A percentile compares a stretch with the other conserved stretches of the same genome.
phyloP scores from a whole-genome alignment of 345 rosid genomes.

The Citropsis articulata region DNA sequence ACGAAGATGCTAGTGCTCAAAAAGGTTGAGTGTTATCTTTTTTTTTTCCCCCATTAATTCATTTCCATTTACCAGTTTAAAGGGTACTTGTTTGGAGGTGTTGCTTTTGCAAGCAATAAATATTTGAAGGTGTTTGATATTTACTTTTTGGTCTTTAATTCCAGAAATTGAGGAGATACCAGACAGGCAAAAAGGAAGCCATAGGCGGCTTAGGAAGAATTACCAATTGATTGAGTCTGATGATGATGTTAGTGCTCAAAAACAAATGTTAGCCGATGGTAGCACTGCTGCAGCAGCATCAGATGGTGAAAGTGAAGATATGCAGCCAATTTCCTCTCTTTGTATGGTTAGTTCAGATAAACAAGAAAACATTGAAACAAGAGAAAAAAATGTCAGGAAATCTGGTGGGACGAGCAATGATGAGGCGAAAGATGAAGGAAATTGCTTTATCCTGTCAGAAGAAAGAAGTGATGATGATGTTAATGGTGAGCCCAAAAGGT shows the following conservation, averaged over 20 bases:
- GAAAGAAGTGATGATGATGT: not conserved
- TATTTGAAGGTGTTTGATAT: too few species aligned
- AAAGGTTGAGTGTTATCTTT: not conserved
- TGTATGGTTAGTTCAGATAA: conserved; percentile 19
- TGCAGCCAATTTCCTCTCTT: conserved; percentile 23
- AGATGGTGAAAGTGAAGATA: conserved; percentile 34
- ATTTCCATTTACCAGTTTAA: too few species aligned
- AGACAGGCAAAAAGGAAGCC: conserved; percentile 7
- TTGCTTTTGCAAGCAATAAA: too few species aligned
- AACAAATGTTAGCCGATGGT: conserved; percentile 10
- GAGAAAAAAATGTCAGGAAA: conserved; percentile 15
- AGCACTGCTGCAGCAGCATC: conserved; percentile 9
- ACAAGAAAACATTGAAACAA: conserved; percentile 16
- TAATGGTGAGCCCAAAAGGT: conserved; percentile 25
- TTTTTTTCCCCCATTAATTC: too few species aligned
- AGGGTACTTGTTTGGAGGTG: too few species aligned
- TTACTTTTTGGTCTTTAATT: too few species aligned
- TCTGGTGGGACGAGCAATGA: conserved; percentile 10
- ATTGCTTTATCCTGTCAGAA: not conserved
- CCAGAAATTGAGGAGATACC: too few species aligned
- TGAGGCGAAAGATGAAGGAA: conserved; percentile 11
- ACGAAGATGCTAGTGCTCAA: conserved; percentile 28
- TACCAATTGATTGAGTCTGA: conserved; percentile 45
- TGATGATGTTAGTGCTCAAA: conserved; percentile 28
- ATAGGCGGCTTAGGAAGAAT: conserved; percentile 44